Base-by-base conservation (phyloP, 352 stramenopile species). In the Hyaloperonospora brassicae region DNA sequence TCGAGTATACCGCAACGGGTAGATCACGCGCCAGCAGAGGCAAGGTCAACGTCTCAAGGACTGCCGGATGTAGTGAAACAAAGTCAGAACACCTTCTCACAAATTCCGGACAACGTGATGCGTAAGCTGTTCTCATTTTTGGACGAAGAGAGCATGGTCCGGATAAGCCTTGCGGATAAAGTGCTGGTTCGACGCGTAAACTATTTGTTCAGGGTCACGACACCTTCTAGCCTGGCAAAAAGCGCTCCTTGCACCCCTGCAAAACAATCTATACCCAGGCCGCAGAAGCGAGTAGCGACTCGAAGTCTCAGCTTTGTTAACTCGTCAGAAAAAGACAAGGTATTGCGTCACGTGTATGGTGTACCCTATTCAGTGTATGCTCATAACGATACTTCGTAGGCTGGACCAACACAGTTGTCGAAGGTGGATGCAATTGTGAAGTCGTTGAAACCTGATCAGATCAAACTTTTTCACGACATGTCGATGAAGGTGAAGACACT, bases 401-500 rank as follows among this genome's bases (percentile, higher is more conserved):
- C 9, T 43, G 27, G 14, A 53, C 14, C 12, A 36, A 31, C 51
- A 38, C 60, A 92, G 62, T 67, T 79, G n/a, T 81, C 75, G 1
- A 87, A 87, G 50, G 74, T 80, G 1, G 79, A 89, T 36, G 66
- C 74, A 51, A 89, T 93, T 35, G 76, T 90, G 10, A 86, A 89
- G 54, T 82, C 77, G 24, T 59, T 93, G 6, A 93, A 86, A 48
- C 83, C 84, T 31, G 75, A 89, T 36, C 79, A 89, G 52, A 87
- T 93, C 53, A 93, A 93, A 59, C 58, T 89, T 7, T 90, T 90
- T 43, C 82, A 87, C 36, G 82, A 93, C 22, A 83, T 93, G 76
- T 88, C 79, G 14, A 85, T 73, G 1, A 70, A 74, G 25, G 67
- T 93, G n/a, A 85, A 86, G 51, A 68, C 66, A 7, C 54, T 93